phyloP scores from a whole-genome alignment of 495 filamentous ascomycete genomes.

The Talaromyces thailandensis region DNA sequence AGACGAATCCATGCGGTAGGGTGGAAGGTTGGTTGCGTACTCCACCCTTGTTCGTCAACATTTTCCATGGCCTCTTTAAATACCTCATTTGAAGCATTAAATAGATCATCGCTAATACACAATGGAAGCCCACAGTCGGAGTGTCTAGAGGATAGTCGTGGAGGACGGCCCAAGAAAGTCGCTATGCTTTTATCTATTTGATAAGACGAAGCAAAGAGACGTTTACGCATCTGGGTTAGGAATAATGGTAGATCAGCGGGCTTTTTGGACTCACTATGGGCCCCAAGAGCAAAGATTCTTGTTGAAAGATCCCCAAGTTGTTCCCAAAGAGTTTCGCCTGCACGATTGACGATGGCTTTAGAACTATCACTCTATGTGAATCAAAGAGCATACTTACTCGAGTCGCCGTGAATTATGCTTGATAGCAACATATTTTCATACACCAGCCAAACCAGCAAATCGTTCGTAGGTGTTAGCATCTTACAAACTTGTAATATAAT shows the following conservation, averaged over 20 bases:
- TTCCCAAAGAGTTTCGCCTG: neutral
- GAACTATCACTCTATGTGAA: neutral
- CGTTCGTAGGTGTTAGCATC: slow-evolving; percentile 21
- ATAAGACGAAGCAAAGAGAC: slow-evolving; percentile 40
- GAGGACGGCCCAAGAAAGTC: slow-evolving; percentile 46
- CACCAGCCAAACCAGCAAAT: slow-evolving; percentile 22
- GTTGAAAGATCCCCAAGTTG: neutral
- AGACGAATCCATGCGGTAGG: slow-evolving; percentile 33
- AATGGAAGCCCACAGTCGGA: slow-evolving; percentile 43
- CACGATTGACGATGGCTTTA: neutral
- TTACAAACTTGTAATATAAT: slow-evolving; percentile 20
- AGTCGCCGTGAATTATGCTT: slow-evolving; percentile 15
- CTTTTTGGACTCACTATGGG: slow-evolving; percentile 39
- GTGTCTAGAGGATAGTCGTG: slow-evolving; percentile 38
- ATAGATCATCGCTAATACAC: slow-evolving; percentile 39
- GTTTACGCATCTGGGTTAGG: slow-evolving; percentile 34
- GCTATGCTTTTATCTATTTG: slow-evolving; percentile 40
- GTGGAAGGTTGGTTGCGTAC: slow-evolving; percentile 22
- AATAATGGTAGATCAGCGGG: slow-evolving; percentile 29
- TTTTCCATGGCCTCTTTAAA: slow-evolving; percentile 19
- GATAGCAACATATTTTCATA: slow-evolving; percentile 22
- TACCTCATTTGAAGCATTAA: slow-evolving; percentile 27
- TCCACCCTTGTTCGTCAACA: slow-evolving; percentile 45
- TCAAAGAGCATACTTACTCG: slow-evolving; percentile 23
- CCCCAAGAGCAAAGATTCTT: slow-evolving; percentile 23